Percentiles rank a stretch among this genome's conserved stretches.
Evolutionary conservation across 805 yeast species (phyloP).

Genomic region (Hanseniaspora clermontiae): DNA sequence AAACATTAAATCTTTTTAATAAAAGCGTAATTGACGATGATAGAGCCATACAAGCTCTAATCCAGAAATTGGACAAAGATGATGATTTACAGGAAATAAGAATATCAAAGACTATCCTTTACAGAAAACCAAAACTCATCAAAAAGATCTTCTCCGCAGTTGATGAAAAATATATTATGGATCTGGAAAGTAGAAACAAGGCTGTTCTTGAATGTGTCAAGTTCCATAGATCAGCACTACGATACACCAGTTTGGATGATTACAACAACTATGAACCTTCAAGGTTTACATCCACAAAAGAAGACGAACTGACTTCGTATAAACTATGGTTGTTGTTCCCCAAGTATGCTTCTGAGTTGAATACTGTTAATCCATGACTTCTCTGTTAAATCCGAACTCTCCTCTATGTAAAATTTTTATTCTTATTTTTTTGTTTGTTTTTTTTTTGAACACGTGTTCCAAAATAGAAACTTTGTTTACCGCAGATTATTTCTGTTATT

Average conservation of each 20-base stretch:
- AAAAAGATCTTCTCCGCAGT: background rate
- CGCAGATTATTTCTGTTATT: no score
- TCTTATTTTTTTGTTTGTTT: background rate
- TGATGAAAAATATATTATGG: background rate
- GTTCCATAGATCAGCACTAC: background rate
- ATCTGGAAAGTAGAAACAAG: background rate
- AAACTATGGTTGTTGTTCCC: background rate
- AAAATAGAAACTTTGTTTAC: background rate
- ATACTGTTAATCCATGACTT: background rate
- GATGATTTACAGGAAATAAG: background rate
- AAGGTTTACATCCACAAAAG: background rate
- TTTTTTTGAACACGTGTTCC: background rate
- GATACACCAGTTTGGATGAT: background rate
- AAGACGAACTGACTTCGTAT: background rate
- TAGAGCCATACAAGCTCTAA: background rate
- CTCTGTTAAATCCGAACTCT: background rate
- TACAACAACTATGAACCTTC: background rate
- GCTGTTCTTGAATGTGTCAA: background rate
- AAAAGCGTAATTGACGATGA: background rate
- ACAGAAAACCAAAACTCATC: background rate
- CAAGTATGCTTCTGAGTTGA: background rate
- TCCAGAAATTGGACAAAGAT: background rate
- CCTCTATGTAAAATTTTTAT: background rate
- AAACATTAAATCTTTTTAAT: background rate
- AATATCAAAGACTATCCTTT: background rate